phyloP scores from a whole-genome alignment of 2,329 filamentous ascomycete species.

The Fusarium coicis region DNA sequence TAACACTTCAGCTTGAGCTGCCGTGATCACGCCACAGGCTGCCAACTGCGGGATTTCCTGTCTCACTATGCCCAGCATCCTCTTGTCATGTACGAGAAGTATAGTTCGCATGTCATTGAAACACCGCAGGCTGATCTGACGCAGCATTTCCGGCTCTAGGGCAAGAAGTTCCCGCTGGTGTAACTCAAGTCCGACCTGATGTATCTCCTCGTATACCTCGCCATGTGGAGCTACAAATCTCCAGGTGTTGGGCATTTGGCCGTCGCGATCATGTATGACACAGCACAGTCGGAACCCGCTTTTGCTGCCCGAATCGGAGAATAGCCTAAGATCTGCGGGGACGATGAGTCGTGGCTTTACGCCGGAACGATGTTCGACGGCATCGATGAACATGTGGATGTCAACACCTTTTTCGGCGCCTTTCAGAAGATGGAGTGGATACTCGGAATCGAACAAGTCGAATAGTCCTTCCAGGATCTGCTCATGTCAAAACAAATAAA shows the following conservation, averaged over 20 bases:
- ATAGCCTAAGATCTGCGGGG: slow-evolving; percentile 48
- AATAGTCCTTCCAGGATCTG: slow-evolving; percentile 43
- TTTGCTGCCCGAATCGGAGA: slow-evolving; percentile 40
- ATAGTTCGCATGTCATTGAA: slow-evolving; percentile 56
- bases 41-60: slow-evolving; percentile 49
- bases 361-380: slow-evolving; percentile 43
- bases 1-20: slow-evolving; percentile 42
- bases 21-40: slow-evolving; percentile 40
- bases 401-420: slow-evolving; percentile 52
- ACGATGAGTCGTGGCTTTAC: slow-evolving; percentile 49
- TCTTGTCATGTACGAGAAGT: slow-evolving; percentile 55
- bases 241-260: neutral
- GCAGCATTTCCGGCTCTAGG: slow-evolving; percentile 47
- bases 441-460: slow-evolving; percentile 44
- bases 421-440: slow-evolving; percentile 52
- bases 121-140: slow-evolving; percentile 50
- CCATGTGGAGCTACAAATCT: slow-evolving; percentile 31
- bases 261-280: slow-evolving; percentile 18
- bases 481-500: neutral
- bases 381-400: slow-evolving; percentile 52
- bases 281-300: slow-evolving; percentile 47
- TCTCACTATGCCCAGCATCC: slow-evolving; percentile 53
- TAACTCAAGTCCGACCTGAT: slow-evolving; percentile 53
- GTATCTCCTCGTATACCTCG: slow-evolving; percentile 48
- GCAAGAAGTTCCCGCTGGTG: slow-evolving; percentile 51